Evolutionary conservation across 2,329 filamentous ascomycete genomes (phyloP).

Genomic region (Fusarium sp.): DNA sequence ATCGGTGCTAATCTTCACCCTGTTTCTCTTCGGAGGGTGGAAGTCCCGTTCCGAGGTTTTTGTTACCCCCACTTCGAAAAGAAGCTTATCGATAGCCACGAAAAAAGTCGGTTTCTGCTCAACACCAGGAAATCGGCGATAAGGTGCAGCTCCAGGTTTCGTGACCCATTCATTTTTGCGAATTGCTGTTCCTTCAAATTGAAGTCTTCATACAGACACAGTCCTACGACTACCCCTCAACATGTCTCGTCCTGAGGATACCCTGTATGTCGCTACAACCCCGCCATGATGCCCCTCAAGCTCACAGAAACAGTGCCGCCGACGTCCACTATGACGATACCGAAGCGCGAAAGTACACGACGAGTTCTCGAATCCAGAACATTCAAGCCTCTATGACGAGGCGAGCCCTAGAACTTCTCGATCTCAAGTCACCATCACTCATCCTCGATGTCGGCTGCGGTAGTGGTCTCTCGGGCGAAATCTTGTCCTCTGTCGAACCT

Average conservation of each 20-base stretch:
- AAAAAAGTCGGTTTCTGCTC: conserved; percentile 44
- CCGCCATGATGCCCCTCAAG: conserved; percentile 43
- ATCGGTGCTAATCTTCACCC: conserved; percentile 35
- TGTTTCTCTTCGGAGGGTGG: background rate
- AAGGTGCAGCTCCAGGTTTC: conserved; percentile 13
- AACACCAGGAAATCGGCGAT: conserved; percentile 31
- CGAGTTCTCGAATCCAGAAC: conserved; percentile 92
- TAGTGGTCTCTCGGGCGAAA: conserved; percentile 93
- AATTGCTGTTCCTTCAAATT: background rate
- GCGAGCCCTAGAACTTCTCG: conserved; percentile 90
- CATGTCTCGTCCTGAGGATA: conserved; percentile 98
- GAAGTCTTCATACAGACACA: background rate
- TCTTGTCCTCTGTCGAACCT: conserved; percentile 78
- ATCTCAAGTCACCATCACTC: conserved; percentile 81
- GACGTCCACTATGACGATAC: conserved; percentile 98
- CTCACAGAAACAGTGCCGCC: conserved; percentile 73
- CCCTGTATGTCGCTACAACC: conserved; percentile 70
- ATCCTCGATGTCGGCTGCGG: conserved; percentile 98
- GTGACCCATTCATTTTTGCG: background rate
- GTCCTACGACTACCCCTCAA: conserved; percentile 48
- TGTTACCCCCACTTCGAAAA: conserved; percentile 1
- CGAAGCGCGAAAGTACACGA: conserved; percentile 98
- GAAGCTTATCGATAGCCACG: conserved; percentile 48
- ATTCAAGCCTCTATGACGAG: conserved; percentile 96
- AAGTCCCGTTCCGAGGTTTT: conserved; percentile 13